Conservation (phyloP, 805 yeast genomes). For the Lachancea kluyveri region DNA sequence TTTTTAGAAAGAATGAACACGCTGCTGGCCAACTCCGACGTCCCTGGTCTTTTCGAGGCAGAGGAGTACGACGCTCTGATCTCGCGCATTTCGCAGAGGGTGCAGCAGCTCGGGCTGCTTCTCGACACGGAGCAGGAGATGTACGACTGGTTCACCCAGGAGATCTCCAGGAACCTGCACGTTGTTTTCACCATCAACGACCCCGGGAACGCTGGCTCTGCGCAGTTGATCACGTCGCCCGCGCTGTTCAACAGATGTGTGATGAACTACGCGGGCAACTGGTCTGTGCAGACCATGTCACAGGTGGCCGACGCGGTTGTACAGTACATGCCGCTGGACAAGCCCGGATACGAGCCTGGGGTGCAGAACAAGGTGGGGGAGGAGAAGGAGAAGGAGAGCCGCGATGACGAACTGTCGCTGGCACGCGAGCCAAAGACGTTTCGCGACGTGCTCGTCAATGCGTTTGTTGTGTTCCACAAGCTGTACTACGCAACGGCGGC, state of each 20-base stretch:
- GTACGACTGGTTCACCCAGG: constrained; percentile 65
- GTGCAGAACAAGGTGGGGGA: too few relatives aligned
- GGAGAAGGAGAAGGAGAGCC: too few relatives aligned
- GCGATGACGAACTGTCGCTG: too few relatives aligned
- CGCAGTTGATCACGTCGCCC: constrained; percentile 66
- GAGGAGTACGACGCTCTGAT: constrained; percentile 56
- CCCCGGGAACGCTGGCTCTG: constrained; percentile 30
- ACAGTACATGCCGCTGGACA: constrained; percentile 46
- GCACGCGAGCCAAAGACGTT: constrained; percentile 24
- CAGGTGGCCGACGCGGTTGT: constrained; percentile 45
- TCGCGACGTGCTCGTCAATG: constrained; percentile 42
- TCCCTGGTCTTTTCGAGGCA: constrained; percentile 81
- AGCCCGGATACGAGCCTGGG: constrained; percentile 35
- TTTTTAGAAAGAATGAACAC: constrained; percentile 91
- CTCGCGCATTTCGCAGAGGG: constrained; percentile 47
- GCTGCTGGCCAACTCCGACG: constrained; percentile 84
- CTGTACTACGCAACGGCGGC: too few relatives aligned
- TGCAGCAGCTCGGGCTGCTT: constrained; percentile 52
- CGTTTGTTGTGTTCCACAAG: constrained; percentile 43
- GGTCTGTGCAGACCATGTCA: constrained; percentile 49
- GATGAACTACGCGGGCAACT: constrained; percentile 80
- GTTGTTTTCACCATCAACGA: constrained; percentile 73
- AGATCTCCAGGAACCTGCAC: constrained; percentile 68
- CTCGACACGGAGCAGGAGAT: constrained; percentile 66
- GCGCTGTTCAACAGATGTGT: constrained; percentile 89